phyloP scores from a whole-genome alignment of 2,329 filamentous ascomycete genomes.

The Neurospora crassa region DNA sequence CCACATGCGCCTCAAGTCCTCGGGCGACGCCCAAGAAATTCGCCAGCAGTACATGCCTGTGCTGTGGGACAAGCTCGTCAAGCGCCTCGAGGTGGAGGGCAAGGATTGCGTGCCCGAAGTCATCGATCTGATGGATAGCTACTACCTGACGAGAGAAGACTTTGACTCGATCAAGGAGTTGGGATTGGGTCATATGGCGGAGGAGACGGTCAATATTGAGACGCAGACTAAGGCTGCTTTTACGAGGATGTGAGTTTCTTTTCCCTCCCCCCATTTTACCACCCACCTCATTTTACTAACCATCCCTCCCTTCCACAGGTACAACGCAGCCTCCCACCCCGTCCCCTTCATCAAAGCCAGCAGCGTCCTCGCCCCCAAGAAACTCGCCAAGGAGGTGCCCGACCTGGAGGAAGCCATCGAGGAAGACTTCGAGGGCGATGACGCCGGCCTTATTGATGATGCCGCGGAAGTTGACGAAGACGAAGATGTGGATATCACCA shows the following conservation, averaged over 20 bases:
- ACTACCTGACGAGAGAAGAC: conserved; percentile 89
- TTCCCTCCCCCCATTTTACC: neutral
- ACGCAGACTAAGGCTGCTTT: conserved; percentile 81
- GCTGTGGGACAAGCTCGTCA: conserved; percentile 73
- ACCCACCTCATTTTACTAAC: conserved; percentile 2
- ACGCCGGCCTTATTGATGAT: conserved; percentile 30
- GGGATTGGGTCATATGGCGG: conserved; percentile 74
- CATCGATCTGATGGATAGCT: conserved; percentile 94
- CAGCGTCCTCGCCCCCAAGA: conserved; percentile 63
- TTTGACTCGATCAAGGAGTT: conserved; percentile 90
- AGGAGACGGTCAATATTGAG: conserved; percentile 68
- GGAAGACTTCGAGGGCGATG: conserved; percentile 70
- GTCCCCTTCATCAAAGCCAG: conserved; percentile 91
- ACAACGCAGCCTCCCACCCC: conserved; percentile 79
- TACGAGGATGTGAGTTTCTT: conserved; percentile 64
- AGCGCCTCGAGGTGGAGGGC: conserved; percentile 65
- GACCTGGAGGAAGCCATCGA: conserved; percentile 96
- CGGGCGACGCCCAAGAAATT: conserved; percentile 86
- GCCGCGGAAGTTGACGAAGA: conserved; percentile 56
- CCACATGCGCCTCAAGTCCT: conserved; percentile 87
- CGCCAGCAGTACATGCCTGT: conserved; percentile 89
- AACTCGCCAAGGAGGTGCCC: conserved; percentile 63
- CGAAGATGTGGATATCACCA: conserved; percentile 73
- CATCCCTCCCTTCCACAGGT: conserved; percentile 37
- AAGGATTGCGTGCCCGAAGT: conserved; percentile 74